phyloP scores from a whole-genome alignment of 2,329 filamentous ascomycete species.

The Aulographum hederae region DNA sequence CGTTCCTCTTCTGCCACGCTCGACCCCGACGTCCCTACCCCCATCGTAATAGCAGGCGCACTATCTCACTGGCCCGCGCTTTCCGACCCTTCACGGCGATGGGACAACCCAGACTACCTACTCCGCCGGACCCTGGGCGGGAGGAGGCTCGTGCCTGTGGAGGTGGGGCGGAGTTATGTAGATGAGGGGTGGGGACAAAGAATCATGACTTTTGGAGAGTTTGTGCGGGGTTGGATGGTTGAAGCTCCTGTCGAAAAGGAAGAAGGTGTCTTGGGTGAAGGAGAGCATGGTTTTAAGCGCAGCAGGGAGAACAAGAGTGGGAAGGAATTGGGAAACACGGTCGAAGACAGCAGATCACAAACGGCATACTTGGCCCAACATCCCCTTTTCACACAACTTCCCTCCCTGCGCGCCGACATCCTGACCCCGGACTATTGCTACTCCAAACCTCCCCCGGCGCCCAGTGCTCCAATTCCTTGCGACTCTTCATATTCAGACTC shows the following conservation, averaged over 20 bases:
- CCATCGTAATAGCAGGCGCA: slow-evolving; percentile 51
- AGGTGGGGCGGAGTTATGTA: slow-evolving; percentile 74
- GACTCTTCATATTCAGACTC: slow-evolving; percentile 7
- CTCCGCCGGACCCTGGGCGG: slow-evolving; percentile 57
- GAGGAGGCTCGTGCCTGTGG: slow-evolving; percentile 64
- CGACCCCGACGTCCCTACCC: slow-evolving; percentile 20
- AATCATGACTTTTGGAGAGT: slow-evolving; percentile 56
- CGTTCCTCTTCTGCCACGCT: neutral
- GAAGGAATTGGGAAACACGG: neutral
- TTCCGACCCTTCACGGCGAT: slow-evolving; percentile 35
- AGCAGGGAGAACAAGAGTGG: no score
- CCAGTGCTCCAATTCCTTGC: slow-evolving; percentile 6
- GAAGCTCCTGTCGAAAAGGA: neutral
- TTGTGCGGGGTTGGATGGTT: slow-evolving; percentile 45
- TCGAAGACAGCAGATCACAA: neutral
- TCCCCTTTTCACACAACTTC: slow-evolving; percentile 69
- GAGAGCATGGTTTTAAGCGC: neutral
- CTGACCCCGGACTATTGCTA: slow-evolving; percentile 72
- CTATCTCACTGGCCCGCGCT: slow-evolving; percentile 62
- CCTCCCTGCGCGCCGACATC: slow-evolving; percentile 57
- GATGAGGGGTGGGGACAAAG: slow-evolving; percentile 71
- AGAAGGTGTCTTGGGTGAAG: neutral
- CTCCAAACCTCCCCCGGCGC: slow-evolving; percentile 40
- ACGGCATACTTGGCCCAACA: slow-evolving; percentile 79
- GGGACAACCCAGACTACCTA: slow-evolving; percentile 60